phyloP scores from a whole-genome alignment of 2,329 filamentous ascomycete genomes.

The Nemania sp. region DNA sequence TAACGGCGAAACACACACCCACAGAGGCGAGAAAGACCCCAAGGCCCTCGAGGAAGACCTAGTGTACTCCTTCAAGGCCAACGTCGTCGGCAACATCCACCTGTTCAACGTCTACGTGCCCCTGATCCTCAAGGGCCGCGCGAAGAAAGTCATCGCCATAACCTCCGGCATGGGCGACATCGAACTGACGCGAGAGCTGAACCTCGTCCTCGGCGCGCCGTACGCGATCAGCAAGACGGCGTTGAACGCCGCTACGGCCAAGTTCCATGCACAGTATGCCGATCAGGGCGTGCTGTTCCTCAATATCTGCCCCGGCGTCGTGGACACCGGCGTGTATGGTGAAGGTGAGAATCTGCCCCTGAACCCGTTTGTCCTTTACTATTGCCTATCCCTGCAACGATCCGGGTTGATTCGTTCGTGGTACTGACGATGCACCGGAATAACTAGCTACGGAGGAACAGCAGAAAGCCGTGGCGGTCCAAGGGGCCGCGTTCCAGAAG shows the following conservation, averaged over 20 bases:
- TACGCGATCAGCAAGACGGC: slow-evolving; percentile 48
- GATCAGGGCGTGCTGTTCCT: slow-evolving; percentile 51
- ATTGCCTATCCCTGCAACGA: too few species aligned
- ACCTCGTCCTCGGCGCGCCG: slow-evolving; percentile 51
- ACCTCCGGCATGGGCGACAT: slow-evolving; percentile 52
- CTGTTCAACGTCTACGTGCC: slow-evolving; percentile 57
- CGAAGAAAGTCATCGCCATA: slow-evolving; percentile 59
- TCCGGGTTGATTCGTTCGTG: slow-evolving; percentile 9
- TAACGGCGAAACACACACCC: not conserved
- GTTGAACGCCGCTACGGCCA: slow-evolving; percentile 34
- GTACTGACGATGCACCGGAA: too few species aligned
- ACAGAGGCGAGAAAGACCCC: slow-evolving; percentile 35
- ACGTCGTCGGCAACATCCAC: slow-evolving; percentile 56
- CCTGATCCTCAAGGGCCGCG: slow-evolving; percentile 51
- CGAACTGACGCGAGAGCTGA: slow-evolving; percentile 33
- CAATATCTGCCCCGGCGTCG: slow-evolving; percentile 48
- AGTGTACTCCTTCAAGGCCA: slow-evolving; percentile 46
- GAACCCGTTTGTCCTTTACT: not conserved
- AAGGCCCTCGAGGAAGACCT: slow-evolving; percentile 43
- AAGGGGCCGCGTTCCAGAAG: slow-evolving; percentile 24
- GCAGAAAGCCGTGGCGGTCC: not conserved
- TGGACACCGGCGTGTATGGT: slow-evolving; percentile 41
- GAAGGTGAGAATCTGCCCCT: not conserved
- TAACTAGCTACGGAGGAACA: slow-evolving; percentile 18
- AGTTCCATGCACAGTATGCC: slow-evolving; percentile 48